A percentile compares a stretch with the other conserved stretches of the same genome.
These are phyloP conservation scores for Pseudomicrostroma phylloplanum DNA, from an alignment of 1,284 basidiomycete species.

Conservation along the genomic window DNA sequence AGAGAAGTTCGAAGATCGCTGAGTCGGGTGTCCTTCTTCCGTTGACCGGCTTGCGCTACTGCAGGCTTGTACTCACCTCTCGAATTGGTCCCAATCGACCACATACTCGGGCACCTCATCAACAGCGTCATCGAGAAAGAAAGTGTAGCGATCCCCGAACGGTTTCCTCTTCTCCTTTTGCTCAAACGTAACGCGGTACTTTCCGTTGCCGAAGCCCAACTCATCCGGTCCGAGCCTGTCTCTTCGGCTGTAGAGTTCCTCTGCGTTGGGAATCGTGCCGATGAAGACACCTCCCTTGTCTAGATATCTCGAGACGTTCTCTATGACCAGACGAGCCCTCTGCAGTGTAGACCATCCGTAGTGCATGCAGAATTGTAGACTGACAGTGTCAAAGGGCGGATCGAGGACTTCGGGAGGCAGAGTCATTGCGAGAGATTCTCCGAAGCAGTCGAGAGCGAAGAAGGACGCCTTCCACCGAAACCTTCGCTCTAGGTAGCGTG, in stretches of 20 bases:
- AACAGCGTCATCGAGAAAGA: conserved; percentile 89
- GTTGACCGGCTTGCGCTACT: not conserved
- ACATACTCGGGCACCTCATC: conserved; percentile 88
- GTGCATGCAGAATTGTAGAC: conserved; percentile 99
- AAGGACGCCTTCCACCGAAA: conserved; percentile 68
- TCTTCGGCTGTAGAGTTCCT: conserved; percentile 51
- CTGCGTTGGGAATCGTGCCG: conserved; percentile 78
- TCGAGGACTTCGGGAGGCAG: conserved; percentile 62
- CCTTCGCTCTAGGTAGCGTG: conserved; percentile 60
- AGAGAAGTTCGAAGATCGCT: conserved; percentile 3
- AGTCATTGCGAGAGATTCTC: conserved; percentile 63
- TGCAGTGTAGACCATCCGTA: conserved; percentile 87
- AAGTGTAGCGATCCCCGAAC: conserved; percentile 81
- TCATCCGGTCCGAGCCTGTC: not conserved
- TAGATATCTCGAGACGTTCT: conserved; percentile 77
- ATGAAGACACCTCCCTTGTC: conserved; percentile 79
- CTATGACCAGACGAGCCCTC: conserved; percentile 85
- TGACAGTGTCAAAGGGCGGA: conserved; percentile 79
- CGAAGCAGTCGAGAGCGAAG: conserved; percentile 81
- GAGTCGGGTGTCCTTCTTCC: conserved; percentile 1
- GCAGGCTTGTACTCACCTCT: conserved; percentile 59
- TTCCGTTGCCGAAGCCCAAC: conserved; percentile 74
- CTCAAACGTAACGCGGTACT: conserved; percentile 76
- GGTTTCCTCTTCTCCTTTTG: conserved; percentile 58
- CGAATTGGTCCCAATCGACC: conserved; percentile 88